phyloP scores from a whole-genome alignment of 345 rosid species.

The Orychophragmus violaceus region DNA sequence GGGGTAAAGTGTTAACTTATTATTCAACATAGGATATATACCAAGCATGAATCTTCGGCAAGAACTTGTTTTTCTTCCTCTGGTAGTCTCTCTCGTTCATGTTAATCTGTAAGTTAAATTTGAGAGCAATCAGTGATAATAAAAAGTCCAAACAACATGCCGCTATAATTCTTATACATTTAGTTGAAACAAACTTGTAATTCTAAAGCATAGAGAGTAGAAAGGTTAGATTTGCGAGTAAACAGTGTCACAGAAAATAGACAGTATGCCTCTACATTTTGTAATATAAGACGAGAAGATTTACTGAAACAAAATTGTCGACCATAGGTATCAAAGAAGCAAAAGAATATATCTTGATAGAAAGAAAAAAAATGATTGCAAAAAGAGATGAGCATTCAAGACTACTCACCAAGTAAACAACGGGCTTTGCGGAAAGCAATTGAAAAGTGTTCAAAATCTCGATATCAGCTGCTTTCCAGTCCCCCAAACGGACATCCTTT shows the following conservation, averaged over 20 bases:
- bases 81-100: conserved; percentile 94
- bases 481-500: conserved; percentile 89
- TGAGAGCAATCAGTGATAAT: conserved; percentile 1
- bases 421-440: conserved; percentile 93
- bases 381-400: neutral
- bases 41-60: conserved; percentile 99
- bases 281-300: neutral
- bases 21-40: conserved; percentile 21
- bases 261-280: neutral
- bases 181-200: neutral
- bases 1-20: neutral
- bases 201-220: neutral
- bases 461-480: conserved; percentile 94
- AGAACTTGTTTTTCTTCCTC: conserved; percentile 93
- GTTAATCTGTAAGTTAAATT: conserved; percentile 56
- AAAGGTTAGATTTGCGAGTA: neutral
- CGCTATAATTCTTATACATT: neutral
- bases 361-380: neutral
- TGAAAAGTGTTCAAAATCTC: conserved; percentile 94
- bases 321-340: conserved; percentile 10
- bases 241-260: neutral
- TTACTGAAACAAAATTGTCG: neutral
- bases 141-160: conserved; percentile 4
- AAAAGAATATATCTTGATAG: neutral
- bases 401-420: conserved; percentile 79